Conservation (phyloP, 345 rosid genomes). For the Lepidium sativum region DNA sequence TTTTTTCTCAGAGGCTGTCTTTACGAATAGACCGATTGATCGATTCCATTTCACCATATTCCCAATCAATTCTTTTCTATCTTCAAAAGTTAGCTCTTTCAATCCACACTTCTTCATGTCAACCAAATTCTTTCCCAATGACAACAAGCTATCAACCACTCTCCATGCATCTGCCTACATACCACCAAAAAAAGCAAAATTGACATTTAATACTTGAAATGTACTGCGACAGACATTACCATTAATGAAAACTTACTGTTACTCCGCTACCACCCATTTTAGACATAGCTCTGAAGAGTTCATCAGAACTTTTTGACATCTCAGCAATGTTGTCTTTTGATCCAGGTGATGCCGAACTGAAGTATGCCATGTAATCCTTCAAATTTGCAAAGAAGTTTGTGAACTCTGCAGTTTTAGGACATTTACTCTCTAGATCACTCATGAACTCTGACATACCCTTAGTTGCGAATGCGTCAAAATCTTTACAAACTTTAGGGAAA, state of each 20-base stretch:
- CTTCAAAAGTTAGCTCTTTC: slow-evolving; percentile 5
- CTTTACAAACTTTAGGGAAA: slow-evolving; percentile 10
- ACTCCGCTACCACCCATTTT: not conserved
- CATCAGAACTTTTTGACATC: not conserved
- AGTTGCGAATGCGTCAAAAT: not conserved
- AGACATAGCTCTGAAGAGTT: not conserved
- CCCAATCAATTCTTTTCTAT: not conserved
- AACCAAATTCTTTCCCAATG: not conserved
- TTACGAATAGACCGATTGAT: not conserved
- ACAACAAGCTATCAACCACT: not conserved
- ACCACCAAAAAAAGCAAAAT: too few relatives aligned
- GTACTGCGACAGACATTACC: too few relatives aligned
- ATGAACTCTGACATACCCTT: slow-evolving; percentile 1
- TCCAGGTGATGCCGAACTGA: not conserved
- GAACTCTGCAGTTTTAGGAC: slow-evolving; percentile 3
- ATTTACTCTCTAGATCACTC: not conserved
- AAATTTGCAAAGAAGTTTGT: slow-evolving; percentile 3
- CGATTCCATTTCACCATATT: slow-evolving; percentile 9
- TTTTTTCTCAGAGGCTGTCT: not conserved
- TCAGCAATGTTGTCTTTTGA: not conserved
- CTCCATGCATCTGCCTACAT: not conserved
- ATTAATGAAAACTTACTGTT: not conserved
- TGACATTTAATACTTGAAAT: too few relatives aligned
- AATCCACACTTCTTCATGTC: slow-evolving; percentile 7
- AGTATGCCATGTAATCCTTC: slow-evolving; percentile 9